Conservation (phyloP, 352 stramenopile species). For the Pythium guiyangense region DNA sequence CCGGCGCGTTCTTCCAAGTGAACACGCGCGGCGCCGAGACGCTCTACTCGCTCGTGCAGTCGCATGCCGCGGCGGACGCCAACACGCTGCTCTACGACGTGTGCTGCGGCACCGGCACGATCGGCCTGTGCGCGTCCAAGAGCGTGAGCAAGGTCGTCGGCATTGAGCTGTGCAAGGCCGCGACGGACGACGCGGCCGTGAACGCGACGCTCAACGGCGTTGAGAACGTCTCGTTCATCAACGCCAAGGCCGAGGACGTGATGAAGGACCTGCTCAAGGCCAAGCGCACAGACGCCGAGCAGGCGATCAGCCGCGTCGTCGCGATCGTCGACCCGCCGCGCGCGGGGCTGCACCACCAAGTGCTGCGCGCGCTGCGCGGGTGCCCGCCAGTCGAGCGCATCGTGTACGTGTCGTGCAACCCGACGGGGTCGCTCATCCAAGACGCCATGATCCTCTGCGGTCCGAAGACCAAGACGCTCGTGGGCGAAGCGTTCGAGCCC, state of each 20-base stretch:
- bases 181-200: constrained; percentile 85
- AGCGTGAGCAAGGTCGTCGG: constrained; percentile 75
- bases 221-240: constrained; percentile 87
- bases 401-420: constrained; percentile 99
- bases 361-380: constrained; percentile 81
- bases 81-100: constrained; percentile 95
- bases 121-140: constrained; percentile 93
- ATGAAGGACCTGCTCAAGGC: constrained; percentile 78
- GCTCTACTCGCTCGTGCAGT: constrained; percentile 95
- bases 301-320: constrained; percentile 77
- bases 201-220: constrained; percentile 88
- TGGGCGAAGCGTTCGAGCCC: constrained; percentile 88
- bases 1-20: constrained; percentile 94
- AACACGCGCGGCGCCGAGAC: constrained; percentile 94
- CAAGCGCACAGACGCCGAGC: constrained; percentile 51
- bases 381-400: constrained; percentile 85
- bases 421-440: constrained; percentile 92
- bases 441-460: constrained; percentile 89
- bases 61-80: constrained; percentile 67
- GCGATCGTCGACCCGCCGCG: constrained; percentile 97
- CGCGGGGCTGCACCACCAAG: constrained; percentile 92
- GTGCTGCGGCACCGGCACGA: constrained; percentile 98
- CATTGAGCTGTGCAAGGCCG: constrained; percentile 87
- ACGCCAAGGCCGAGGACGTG: constrained; percentile 89
- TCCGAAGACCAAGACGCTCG: constrained; percentile 91